Conservation (phyloP, 257 asterid genomes). For the Plantago major region DNA sequence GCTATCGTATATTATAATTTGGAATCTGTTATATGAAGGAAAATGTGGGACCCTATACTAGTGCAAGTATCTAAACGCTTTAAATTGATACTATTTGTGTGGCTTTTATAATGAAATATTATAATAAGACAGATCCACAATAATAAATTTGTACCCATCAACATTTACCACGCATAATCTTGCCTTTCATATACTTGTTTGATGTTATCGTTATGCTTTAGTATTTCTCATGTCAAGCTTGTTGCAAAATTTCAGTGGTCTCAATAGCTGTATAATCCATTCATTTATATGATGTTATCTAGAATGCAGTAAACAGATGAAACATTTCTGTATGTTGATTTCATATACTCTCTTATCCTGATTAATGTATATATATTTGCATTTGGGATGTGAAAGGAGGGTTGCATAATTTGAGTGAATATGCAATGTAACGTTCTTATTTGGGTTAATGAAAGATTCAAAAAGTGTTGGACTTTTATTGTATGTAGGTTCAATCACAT, state of each 20-base stretch:
- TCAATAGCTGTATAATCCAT: no score
- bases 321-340: neutral
- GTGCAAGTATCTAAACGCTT: neutral
- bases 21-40: neutral
- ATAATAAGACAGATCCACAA: neutral
- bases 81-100: neutral
- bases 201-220: neutral
- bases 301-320: neutral
- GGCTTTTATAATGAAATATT: neutral
- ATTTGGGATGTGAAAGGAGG: neutral
- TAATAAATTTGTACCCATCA: neutral
- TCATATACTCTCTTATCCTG: neutral
- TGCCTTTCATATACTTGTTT: neutral
- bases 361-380: neutral
- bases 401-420: neutral
- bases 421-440: neutral
- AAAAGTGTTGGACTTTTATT: neutral
- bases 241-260: no score
- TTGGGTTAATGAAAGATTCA: neutral
- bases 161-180: neutral
- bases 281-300: no score
- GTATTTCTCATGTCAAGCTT: no score
- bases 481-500: neutral
- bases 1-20: conserved; percentile 2
- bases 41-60: neutral